Evolutionary conservation across 192 early-diverging fungal genomes (phyloP).

Genomic region (Phlyctochytrium planicorne): DNA sequence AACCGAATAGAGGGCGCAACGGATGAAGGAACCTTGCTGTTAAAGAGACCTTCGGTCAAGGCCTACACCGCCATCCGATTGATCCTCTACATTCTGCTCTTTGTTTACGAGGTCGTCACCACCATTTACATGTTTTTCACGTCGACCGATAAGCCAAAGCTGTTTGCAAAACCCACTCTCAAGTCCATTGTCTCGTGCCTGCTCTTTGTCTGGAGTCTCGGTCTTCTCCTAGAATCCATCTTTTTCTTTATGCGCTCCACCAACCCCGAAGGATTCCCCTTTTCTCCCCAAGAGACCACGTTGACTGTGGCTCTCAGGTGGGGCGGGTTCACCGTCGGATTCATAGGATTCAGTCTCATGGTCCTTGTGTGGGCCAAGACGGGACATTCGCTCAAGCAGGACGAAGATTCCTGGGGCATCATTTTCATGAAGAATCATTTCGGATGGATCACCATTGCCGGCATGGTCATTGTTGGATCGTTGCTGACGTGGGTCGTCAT

Average conservation of each 20-base stretch:
- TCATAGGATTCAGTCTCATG: background rate
- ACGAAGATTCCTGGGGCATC: background rate
- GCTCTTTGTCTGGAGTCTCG: background rate
- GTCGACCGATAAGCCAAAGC: no score
- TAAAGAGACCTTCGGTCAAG: no score
- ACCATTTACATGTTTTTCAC: no score
- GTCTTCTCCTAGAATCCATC: background rate
- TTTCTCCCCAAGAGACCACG: background rate
- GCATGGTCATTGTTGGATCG: background rate
- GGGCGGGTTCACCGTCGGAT: background rate
- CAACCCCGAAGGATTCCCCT: background rate
- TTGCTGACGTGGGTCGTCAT: background rate
- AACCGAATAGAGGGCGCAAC: no score
- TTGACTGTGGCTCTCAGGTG: background rate
- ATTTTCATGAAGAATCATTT: background rate
- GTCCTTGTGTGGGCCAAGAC: background rate
- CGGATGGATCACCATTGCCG: background rate
- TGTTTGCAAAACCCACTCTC: no score
- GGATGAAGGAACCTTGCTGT: background rate
- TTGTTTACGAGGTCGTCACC: no score
- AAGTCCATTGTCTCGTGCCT: background rate
- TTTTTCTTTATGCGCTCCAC: no score
- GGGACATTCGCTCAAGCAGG: background rate
- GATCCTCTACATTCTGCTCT: no score
- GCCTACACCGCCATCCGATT: no score